Conservation (phyloP, 345 rosid genomes). For the Citrus inodora region DNA sequence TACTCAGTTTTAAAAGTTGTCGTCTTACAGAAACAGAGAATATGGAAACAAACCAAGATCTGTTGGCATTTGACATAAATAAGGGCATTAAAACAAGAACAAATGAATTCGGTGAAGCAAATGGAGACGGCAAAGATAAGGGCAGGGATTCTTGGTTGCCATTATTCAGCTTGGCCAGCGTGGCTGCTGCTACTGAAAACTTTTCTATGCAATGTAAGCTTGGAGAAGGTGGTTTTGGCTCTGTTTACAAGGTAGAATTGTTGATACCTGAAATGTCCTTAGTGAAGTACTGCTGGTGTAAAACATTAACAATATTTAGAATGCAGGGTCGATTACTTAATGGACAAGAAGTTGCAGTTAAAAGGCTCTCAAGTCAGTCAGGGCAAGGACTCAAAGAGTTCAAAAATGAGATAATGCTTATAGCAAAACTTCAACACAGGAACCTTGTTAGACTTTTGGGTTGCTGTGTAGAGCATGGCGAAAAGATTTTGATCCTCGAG, state of each 20-base stretch:
- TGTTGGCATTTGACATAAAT: constrained; percentile 17
- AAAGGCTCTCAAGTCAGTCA: constrained; percentile 34
- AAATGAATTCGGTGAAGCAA: not conserved
- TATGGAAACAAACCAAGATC: constrained; percentile 3
- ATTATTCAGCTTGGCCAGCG: constrained; percentile 23
- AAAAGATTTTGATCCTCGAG: not conserved
- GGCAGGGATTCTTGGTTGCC: constrained; percentile 11
- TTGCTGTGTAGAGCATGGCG: not conserved
- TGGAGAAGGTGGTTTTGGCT: constrained; percentile 44
- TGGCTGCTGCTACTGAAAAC: constrained; percentile 18
- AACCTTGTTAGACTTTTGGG: constrained; percentile 4
- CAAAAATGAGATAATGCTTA: constrained; percentile 26
- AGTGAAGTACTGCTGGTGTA: not conserved
- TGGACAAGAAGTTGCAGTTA: constrained; percentile 37
- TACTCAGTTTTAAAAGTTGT: not conserved
- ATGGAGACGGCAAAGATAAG: not conserved
- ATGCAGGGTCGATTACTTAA: constrained; percentile 18
- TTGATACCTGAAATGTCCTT: not conserved
- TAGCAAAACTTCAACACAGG: constrained; percentile 10
- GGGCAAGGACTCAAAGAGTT: constrained; percentile 34
- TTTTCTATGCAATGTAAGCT: constrained; percentile 26
- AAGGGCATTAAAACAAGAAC: not conserved
- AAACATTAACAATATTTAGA: no score
- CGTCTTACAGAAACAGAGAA: not conserved
- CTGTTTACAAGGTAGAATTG: constrained; percentile 11